These are phyloP conservation scores for Nasturtium officinale DNA, from an alignment of 345 rosid species.

Conservation along the genomic window DNA sequence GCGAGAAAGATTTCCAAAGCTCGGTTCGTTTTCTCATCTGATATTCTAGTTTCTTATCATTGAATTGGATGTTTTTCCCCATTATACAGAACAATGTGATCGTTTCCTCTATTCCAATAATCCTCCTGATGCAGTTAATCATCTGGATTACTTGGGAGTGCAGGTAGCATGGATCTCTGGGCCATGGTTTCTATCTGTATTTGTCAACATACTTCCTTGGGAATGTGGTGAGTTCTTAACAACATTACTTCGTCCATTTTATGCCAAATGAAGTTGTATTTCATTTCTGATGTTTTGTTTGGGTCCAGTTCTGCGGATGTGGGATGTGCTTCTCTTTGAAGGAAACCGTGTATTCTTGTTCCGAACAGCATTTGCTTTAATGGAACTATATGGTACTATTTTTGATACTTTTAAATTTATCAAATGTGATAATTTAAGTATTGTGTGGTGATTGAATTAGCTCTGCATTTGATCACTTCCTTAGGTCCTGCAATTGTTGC, in stretches of 20 bases:
- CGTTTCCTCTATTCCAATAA: slow-evolving; percentile 50
- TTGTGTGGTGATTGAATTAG: background rate
- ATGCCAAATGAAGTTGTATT: background rate
- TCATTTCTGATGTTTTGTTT: slow-evolving; percentile 29
- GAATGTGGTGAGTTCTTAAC: slow-evolving; percentile 74
- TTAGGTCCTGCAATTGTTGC: slow-evolving; percentile 90
- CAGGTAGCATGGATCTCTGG: slow-evolving; percentile 97
- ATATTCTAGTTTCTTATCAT: slow-evolving; percentile 8
- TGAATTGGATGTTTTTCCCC: background rate
- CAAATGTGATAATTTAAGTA: background rate
- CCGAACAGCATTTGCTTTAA: slow-evolving; percentile 89
- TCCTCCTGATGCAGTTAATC: slow-evolving; percentile 90
- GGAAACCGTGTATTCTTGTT: slow-evolving; percentile 96
- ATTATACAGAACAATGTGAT: slow-evolving; percentile 41
- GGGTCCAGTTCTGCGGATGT: slow-evolving; percentile 81
- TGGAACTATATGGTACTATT: slow-evolving; percentile 85
- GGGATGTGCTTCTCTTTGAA: slow-evolving; percentile 96
- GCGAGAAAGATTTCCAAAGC: slow-evolving; percentile 92
- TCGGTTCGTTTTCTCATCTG: slow-evolving; percentile 68
- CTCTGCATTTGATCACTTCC: slow-evolving; percentile 5
- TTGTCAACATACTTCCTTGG: slow-evolving; percentile 96
- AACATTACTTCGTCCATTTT: slow-evolving; percentile 16
- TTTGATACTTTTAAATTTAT: slow-evolving; percentile 5
- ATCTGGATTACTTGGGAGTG: slow-evolving; percentile 99
- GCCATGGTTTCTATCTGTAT: slow-evolving; percentile 98